A percentile compares a stretch with the other conserved stretches of the same genome.
Evolutionary conservation across 2,329 filamentous ascomycete species (phyloP).

Genomic region (Calonectria fujianensis): DNA sequence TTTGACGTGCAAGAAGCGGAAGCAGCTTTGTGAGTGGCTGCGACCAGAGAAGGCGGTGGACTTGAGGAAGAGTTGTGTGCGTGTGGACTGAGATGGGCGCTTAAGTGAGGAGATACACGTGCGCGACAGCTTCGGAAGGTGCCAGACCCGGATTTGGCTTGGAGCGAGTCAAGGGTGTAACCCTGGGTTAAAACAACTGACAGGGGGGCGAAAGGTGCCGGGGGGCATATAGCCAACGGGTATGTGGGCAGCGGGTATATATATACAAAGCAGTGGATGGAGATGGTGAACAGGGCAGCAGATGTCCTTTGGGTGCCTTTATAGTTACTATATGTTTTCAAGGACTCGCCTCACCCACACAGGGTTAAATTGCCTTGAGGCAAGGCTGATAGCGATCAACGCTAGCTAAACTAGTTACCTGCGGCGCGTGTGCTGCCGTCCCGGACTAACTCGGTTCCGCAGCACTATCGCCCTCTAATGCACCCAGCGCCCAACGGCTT

Average conservation of each 20-base stretch:
- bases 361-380: background rate
- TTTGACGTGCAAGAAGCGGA: background rate
- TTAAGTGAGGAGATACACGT: constrained; percentile 24
- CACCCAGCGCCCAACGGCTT: constrained; percentile 7
- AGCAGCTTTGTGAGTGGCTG: background rate
- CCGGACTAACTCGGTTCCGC: constrained; percentile 23
- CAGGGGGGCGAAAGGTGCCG: background rate
- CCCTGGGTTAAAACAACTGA: constrained; percentile 3
- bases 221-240: background rate
- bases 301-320: background rate
- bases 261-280: background rate
- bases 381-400: constrained; percentile 9
- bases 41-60: background rate
- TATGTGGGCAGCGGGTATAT: no score
- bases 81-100: constrained; percentile 1
- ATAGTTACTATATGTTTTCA: background rate
- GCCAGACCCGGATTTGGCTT: constrained; percentile 7
- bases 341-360: background rate
- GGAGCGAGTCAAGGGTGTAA: constrained; percentile 14
- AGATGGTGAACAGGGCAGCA: background rate
- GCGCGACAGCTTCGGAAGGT: background rate
- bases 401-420: constrained; percentile 14
- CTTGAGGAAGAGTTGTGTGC: background rate
- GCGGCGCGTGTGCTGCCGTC: background rate
- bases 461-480: background rate